Conservation (phyloP, 2,329 filamentous ascomycete genomes). For the Pestalotiopsis sp. region DNA sequence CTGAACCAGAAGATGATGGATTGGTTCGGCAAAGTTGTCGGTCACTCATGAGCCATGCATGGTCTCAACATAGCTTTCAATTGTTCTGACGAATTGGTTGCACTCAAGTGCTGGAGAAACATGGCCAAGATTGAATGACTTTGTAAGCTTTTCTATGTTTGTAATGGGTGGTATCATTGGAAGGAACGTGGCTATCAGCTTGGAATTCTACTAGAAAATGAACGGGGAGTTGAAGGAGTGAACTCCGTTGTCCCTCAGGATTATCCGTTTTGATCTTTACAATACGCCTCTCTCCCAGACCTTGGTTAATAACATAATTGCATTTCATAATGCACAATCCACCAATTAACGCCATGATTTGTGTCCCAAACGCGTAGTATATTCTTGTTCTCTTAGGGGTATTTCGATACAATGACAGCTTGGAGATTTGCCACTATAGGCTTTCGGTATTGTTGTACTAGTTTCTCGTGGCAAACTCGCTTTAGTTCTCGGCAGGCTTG, state of each 20-base stretch:
- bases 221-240: conserved; percentile 3
- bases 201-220: not conserved
- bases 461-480: conserved; percentile 16
- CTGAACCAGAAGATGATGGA: not conserved
- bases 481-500: conserved; percentile 31
- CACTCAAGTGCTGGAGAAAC: not conserved
- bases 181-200: conserved; percentile 9
- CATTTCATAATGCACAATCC: not conserved
- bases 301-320: not conserved
- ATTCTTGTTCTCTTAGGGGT: not conserved
- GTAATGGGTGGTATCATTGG: conserved; percentile 7
- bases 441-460: not conserved
- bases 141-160: not conserved
- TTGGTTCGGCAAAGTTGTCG: not conserved
- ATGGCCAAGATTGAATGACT: not conserved
- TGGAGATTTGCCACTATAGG: not conserved
- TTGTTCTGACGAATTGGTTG: not conserved
- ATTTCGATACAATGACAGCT: not conserved
- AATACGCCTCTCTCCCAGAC: no score
- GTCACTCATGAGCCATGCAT: not conserved
- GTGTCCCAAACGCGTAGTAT: not conserved
- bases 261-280: not conserved
- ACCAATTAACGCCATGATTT: not conserved
- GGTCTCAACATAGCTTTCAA: not conserved
- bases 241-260: not conserved